Conservation (phyloP, 1,284 basidiomycete genomes). For the Trametes pubescens region DNA sequence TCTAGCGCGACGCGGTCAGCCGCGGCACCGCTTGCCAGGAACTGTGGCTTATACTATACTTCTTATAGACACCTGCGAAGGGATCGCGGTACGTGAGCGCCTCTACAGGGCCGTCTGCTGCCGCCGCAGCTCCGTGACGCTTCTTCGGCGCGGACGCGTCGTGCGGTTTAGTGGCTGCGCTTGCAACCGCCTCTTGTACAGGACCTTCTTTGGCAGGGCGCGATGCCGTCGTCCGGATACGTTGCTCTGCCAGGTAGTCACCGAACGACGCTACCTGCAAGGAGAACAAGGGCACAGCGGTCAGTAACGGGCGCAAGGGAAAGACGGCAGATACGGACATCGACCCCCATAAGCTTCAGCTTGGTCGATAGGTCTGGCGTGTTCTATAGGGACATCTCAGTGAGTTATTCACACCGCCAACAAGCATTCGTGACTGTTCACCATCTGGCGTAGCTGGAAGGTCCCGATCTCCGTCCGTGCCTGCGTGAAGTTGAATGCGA, state of each 20-base stretch:
- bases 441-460: constrained; percentile 61
- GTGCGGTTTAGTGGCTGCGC: constrained; percentile 21
- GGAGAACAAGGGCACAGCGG: not conserved
- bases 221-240: constrained; percentile 22
- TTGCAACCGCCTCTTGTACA: constrained; percentile 4
- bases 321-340: constrained; percentile 49
- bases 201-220: constrained; percentile 12
- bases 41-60: constrained; percentile 46
- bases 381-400: constrained; percentile 45
- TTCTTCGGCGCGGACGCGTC: constrained; percentile 41
- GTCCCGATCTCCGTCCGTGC: constrained; percentile 51
- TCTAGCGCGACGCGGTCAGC: constrained; percentile 33
- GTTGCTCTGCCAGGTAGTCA: constrained; percentile 76
- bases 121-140: constrained; percentile 38
- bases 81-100: constrained; percentile 78
- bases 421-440: constrained; percentile 22
- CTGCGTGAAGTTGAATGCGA: constrained; percentile 77
- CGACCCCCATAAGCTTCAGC: constrained; percentile 78
- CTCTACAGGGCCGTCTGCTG: constrained; percentile 59
- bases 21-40: not conserved
- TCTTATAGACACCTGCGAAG: constrained; percentile 76
- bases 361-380: constrained; percentile 69
- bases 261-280: constrained; percentile 72
- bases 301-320: constrained; percentile 1
- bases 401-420: not conserved